Percentiles rank a stretch among this genome's conserved stretches.
Conservation (phyloP, 805 yeast species). For the Ascoidea tarda region DNA sequence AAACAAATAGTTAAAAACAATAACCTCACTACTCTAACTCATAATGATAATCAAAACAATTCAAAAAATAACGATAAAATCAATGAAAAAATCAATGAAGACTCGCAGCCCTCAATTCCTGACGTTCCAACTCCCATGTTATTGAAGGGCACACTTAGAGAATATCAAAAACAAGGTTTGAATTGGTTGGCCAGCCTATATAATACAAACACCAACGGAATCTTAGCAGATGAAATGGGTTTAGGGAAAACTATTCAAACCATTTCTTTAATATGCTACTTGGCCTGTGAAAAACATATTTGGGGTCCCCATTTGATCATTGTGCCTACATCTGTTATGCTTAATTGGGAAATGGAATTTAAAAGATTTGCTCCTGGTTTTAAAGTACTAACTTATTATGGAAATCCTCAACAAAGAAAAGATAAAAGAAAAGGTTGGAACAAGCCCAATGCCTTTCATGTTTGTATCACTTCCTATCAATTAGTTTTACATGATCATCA, state of each 20-base stretch:
- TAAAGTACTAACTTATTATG: constrained; percentile 89
- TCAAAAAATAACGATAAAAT: constrained; percentile 11
- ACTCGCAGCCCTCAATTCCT: constrained; percentile 27
- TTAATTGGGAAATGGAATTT: constrained; percentile 99
- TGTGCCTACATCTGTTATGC: constrained; percentile 94
- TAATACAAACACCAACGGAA: constrained; percentile 88
- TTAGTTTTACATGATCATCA: constrained; percentile 96
- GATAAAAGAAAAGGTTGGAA: constrained; percentile 97
- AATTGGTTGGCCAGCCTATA: constrained; percentile 95
- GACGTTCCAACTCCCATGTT: constrained; percentile 57
- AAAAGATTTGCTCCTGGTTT: constrained; percentile 97
- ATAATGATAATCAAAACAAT: constrained; percentile 6
- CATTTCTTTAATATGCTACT: constrained; percentile 67
- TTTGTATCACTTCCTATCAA: constrained; percentile 94
- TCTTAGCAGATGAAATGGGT: constrained; percentile 98
- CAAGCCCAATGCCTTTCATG: constrained; percentile 88
- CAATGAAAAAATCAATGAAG: constrained; percentile 4
- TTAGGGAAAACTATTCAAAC: constrained; percentile 96
- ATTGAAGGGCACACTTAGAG: constrained; percentile 71
- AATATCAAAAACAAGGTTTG: constrained; percentile 89
- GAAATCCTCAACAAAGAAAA: constrained; percentile 92
- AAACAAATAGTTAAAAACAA: too few relatives aligned
- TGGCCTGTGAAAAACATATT: constrained; percentile 84
- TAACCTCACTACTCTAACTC: constrained; percentile 2
- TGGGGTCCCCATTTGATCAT: constrained; percentile 99